Conservation (phyloP, 2,329 filamentous ascomycete genomes). For the Penicillium janthinellum region DNA sequence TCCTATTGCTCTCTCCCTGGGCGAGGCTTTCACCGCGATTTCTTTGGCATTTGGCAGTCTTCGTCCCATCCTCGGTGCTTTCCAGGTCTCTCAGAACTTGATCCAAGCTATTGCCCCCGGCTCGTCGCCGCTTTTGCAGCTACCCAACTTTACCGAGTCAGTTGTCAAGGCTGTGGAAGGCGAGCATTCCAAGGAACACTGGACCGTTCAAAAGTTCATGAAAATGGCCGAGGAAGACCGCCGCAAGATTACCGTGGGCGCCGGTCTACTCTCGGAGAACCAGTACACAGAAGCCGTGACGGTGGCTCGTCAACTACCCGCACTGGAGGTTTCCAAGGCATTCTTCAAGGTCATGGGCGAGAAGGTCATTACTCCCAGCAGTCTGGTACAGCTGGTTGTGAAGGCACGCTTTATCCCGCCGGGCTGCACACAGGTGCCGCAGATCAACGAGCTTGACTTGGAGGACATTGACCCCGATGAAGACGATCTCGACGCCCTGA, state of each 20-base stretch:
- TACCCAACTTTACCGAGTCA: constrained; percentile 77
- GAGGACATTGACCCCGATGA: constrained; percentile 92
- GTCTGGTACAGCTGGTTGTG: constrained; percentile 89
- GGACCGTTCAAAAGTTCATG: constrained; percentile 88
- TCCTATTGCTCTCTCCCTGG: constrained; percentile 80
- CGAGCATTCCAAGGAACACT: constrained; percentile 68
- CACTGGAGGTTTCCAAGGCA: constrained; percentile 81
- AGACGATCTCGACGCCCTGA: constrained; percentile 83
- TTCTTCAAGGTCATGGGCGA: constrained; percentile 99
- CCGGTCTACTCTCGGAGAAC: constrained; percentile 68
- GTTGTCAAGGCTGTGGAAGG: constrained; percentile 53
- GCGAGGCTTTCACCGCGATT: constrained; percentile 84
- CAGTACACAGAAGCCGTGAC: constrained; percentile 75
- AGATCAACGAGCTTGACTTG: constrained; percentile 75
- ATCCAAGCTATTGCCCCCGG: constrained; percentile 86
- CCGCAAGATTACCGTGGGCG: constrained; percentile 69
- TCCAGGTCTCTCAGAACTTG: constrained; percentile 78
- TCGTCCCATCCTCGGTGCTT: constrained; percentile 77
- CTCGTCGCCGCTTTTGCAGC: constrained; percentile 84
- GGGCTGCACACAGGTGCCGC: constrained; percentile 72
- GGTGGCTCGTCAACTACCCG: constrained; percentile 82
- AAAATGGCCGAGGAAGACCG: constrained; percentile 74
- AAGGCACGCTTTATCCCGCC: constrained; percentile 94
- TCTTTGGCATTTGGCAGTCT: constrained; percentile 85
- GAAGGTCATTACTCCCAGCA: constrained; percentile 86